Conservation (phyloP, 768 basidiomycete genomes). For the Pleurotus giganteus region DNA sequence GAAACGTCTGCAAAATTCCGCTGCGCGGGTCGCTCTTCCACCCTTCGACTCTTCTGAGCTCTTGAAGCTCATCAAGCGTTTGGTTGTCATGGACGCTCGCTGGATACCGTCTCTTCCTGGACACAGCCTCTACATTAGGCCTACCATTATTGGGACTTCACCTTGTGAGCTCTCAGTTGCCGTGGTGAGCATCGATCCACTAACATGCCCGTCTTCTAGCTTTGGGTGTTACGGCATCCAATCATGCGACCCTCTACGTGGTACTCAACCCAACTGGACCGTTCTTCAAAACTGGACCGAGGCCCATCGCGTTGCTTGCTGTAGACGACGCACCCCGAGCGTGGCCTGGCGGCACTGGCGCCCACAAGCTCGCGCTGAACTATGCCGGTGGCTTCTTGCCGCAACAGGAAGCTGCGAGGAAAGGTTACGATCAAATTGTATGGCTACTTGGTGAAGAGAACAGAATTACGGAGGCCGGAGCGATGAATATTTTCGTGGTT, state of each 20-base stretch:
- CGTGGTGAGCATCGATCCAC: constrained; percentile 42
- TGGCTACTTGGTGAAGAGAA: constrained; percentile 68
- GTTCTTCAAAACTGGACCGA: constrained; percentile 70
- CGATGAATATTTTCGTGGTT: constrained; percentile 82
- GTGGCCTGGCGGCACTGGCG: constrained; percentile 71
- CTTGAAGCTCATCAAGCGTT: constrained; percentile 68
- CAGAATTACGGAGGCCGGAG: constrained; percentile 57
- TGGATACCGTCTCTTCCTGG: constrained; percentile 82
- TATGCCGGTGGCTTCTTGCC: constrained; percentile 63
- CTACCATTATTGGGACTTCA: constrained; percentile 65
- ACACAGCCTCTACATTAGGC: constrained; percentile 85
- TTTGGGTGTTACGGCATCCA: constrained; percentile 67
- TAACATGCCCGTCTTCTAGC: constrained; percentile 19
- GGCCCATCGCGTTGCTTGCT: constrained; percentile 42
- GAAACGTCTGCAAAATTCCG: constrained; percentile 71
- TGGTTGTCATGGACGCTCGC: constrained; percentile 68
- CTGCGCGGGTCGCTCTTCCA: constrained; percentile 74
- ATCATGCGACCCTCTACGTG: constrained; percentile 73
- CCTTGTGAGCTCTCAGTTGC: constrained; percentile 24
- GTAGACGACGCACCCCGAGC: constrained; percentile 39
- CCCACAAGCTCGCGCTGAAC: constrained; percentile 73
- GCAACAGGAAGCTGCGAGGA: constrained; percentile 56
- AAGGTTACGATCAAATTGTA: constrained; percentile 76
- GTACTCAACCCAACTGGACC: constrained; percentile 72
- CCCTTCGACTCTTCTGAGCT: constrained; percentile 71